Evolutionary conservation across 1,284 basidiomycete genomes (phyloP).

Genomic region (Ceratobasidium sp.): DNA sequence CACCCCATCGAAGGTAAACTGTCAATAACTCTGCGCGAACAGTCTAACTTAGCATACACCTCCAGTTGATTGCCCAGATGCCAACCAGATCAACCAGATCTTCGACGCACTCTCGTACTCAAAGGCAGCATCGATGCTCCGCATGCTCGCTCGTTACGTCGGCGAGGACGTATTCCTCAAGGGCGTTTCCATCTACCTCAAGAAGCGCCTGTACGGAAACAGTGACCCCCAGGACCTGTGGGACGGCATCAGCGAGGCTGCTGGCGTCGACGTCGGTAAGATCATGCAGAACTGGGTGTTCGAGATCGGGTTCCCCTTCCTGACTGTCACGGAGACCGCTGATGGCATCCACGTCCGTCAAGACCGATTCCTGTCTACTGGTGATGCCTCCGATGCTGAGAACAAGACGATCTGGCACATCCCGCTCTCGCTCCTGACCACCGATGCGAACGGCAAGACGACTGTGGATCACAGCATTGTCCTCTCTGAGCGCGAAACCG

Average conservation of each 20-base stretch:
- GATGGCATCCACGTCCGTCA: constrained; percentile 82
- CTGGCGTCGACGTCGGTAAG: constrained; percentile 78
- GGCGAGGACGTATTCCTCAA: constrained; percentile 90
- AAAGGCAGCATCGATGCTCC: constrained; percentile 87
- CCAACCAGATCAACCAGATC: constrained; percentile 82
- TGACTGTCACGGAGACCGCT: constrained; percentile 83
- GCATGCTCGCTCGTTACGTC: constrained; percentile 91
- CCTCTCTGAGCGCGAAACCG: constrained; percentile 76
- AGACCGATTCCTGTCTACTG: constrained; percentile 92
- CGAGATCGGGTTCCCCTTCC: constrained; percentile 85
- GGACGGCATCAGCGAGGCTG: constrained; percentile 85
- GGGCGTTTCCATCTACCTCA: constrained; percentile 92
- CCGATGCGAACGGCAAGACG: constrained; percentile 67
- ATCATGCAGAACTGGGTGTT: constrained; percentile 95
- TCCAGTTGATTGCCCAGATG: constrained; percentile 83
- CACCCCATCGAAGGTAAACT: constrained; percentile 82
- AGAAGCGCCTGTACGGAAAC: constrained; percentile 85
- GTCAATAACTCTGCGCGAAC: neutral
- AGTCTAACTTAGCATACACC: constrained; percentile 10
- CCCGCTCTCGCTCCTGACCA: constrained; percentile 81
- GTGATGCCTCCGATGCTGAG: constrained; percentile 80
- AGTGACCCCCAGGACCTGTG: constrained; percentile 90
- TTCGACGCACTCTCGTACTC: constrained; percentile 88
- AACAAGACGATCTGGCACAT: constrained; percentile 93
- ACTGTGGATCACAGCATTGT: constrained; percentile 72